Evolutionary conservation across 2,329 filamentous ascomycete genomes (phyloP), one percentile per base, ranked within the genome.

Genomic region (Chaetomiaceae sp.): DNA sequence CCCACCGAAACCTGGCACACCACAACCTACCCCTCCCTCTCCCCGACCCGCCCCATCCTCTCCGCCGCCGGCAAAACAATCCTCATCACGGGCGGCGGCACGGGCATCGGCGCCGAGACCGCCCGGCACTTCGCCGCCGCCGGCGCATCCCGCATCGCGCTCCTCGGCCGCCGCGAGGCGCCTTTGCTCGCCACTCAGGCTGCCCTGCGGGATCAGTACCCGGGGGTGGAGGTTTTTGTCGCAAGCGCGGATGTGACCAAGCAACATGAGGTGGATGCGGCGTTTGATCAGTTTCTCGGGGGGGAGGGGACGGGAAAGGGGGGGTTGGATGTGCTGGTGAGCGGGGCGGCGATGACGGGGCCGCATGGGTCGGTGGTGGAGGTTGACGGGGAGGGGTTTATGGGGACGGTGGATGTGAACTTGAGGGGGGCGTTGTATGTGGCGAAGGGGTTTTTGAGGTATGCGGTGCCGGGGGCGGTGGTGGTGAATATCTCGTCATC

Each of bases 81-180:
- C 8, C 67, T 83, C 20, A 79, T 83, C 57, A 82, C 77, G 2
- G 79, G 55, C 11, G 78, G 73, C 15, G 75, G 75, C 2, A 75
- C 72, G 2, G 77, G 79, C 26, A 73, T 83, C 34, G 79, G 78
- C 7, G 72, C 75, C 42, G 78, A 77, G 0, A 70, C 79, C 7
- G 78, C 78, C 4, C 68, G 73, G 45, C 64, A 78, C 38, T 82
- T 65, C 45, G 60, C 60, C 17, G 35, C 43, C 19, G 63, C 63
- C 11, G 61, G 62, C 12, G 62, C 63, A 14, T 12, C 46, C 4
- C 52, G 54, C n/a, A 58, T 68, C 20, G 56, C 58, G 18, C 49
- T 69, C 6, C 34, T 64, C 7, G 65, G 60, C 6, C 61, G 65
- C 30, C 54, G 52, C 1, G 39, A 45, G 8, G 19, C 45, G 6